Percentiles rank a stretch among this genome's conserved stretches.
These are phyloP conservation scores for Tirmania nivea DNA, from an alignment of 495 filamentous ascomycete genomes.

Conservation along the genomic window DNA sequence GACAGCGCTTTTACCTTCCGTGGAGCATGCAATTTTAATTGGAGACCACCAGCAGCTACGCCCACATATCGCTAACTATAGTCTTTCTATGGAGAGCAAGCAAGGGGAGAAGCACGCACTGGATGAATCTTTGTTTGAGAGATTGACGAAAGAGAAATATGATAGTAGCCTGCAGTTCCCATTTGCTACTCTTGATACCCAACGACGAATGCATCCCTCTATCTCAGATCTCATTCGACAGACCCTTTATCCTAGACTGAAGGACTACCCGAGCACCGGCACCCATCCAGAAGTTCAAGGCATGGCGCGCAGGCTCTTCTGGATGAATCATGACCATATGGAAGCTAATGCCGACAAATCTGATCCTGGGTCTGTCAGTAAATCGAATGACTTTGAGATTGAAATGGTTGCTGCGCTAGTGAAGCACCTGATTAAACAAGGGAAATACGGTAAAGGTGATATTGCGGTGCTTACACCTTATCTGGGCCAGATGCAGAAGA, in stretches of 20 bases:
- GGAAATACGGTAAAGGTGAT: constrained; percentile 38
- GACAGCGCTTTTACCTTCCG: constrained; percentile 41
- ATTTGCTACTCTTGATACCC: constrained; percentile 36
- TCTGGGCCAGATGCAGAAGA: constrained; percentile 43
- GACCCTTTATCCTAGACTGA: constrained; percentile 41
- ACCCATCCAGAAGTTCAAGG: constrained; percentile 40
- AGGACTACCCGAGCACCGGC: constrained; percentile 32
- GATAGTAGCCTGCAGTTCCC: constrained; percentile 25
- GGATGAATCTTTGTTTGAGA: constrained; percentile 48
- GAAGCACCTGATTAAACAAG: constrained; percentile 50
- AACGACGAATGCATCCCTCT: constrained; percentile 55
- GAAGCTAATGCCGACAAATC: constrained; percentile 27
- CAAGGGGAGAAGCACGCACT: constrained; percentile 35
- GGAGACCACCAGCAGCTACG: constrained; percentile 57
- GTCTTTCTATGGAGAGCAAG: constrained; percentile 36
- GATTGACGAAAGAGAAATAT: constrained; percentile 30
- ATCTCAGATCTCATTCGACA: constrained; percentile 38
- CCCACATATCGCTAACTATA: constrained; percentile 45
- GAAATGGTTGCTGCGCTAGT: constrained; percentile 44
- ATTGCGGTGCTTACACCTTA: constrained; percentile 70
- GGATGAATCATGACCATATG: constrained; percentile 42
- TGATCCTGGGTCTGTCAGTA: constrained; percentile 32
- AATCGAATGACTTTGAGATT: constrained; percentile 47
- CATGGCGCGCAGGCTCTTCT: constrained; percentile 45
- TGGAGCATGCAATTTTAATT: constrained; percentile 56